phyloP scores from a whole-genome alignment of 2,329 filamentous ascomycete genomes.

The Clarireedia hainanense region DNA sequence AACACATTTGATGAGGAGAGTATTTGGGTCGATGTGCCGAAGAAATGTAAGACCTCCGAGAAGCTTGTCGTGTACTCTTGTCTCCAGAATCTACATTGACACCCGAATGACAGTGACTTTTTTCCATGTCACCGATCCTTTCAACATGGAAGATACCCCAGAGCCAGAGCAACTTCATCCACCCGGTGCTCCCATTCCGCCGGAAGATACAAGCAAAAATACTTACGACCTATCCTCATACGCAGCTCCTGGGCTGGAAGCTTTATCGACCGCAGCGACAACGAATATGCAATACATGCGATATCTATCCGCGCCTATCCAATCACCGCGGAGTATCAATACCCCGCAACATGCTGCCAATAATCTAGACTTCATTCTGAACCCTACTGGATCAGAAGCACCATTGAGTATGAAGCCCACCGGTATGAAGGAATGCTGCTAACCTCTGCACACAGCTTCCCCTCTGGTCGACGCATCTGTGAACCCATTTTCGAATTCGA shows the following conservation, averaged over 20 bases:
- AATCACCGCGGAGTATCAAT: slow-evolving; percentile 16
- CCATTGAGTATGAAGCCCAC: slow-evolving; percentile 13
- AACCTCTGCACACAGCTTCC: slow-evolving; percentile 31
- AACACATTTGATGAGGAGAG: slow-evolving; percentile 54
- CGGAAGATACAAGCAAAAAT: slow-evolving; percentile 19
- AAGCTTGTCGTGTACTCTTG: no score
- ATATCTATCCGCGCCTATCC: slow-evolving; percentile 16
- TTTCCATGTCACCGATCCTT: slow-evolving; percentile 54
- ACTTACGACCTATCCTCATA: slow-evolving; percentile 17
- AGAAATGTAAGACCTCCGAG: slow-evolving; percentile 36
- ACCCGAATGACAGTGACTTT: slow-evolving; percentile 41
- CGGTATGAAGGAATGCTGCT: background rate
- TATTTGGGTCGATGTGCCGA: slow-evolving; percentile 56
- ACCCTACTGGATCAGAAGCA: slow-evolving; percentile 29
- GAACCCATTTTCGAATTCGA: slow-evolving; percentile 15
- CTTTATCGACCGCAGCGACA: slow-evolving; percentile 44
- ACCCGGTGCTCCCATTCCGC: slow-evolving; percentile 9
- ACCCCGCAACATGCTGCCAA: slow-evolving; percentile 27
- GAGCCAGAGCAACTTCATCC: slow-evolving; percentile 27
- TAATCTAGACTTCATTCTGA: slow-evolving; percentile 50
- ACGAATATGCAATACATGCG: slow-evolving; percentile 30
- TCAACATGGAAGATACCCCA: slow-evolving; percentile 41
- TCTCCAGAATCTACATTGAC: no score
- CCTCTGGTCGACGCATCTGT: slow-evolving; percentile 37
- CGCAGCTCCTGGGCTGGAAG: slow-evolving; percentile 43